Conservation (phyloP, 805 yeast species). For the Lachancea kluyveri region DNA sequence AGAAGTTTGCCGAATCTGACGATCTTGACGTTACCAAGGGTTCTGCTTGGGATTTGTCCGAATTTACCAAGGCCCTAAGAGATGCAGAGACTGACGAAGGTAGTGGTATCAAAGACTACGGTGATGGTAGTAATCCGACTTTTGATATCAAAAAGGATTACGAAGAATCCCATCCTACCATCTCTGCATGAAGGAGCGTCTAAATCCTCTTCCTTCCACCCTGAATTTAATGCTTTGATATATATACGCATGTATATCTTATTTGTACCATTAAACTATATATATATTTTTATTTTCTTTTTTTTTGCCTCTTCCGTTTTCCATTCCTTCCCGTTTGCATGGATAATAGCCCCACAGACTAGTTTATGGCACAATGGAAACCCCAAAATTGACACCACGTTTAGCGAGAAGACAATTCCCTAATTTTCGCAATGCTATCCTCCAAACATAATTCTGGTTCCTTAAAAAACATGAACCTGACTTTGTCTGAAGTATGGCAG, state of each 20-base stretch:
- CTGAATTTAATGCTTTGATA: neutral
- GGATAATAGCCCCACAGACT: no score
- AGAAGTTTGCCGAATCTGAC: slow-evolving; percentile 44
- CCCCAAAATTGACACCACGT: no score
- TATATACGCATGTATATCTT: neutral
- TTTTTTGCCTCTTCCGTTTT: no score
- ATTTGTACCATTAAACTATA: neutral
- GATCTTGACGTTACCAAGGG: slow-evolving; percentile 31
- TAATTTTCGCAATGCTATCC: slow-evolving; percentile 15
- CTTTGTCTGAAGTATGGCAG: slow-evolving; percentile 12
- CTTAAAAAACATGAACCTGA: slow-evolving; percentile 25
- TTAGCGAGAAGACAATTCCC: no score
- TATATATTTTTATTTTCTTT: no score
- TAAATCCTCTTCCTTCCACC: slow-evolving; percentile 1
- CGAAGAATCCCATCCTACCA: slow-evolving; percentile 8
- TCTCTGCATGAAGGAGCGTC: slow-evolving; percentile 13
- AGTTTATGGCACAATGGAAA: no score
- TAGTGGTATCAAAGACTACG: slow-evolving; percentile 58
- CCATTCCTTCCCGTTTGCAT: no score
- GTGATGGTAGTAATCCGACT: slow-evolving; percentile 51
- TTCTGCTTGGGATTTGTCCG: slow-evolving; percentile 39
- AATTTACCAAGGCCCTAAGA: slow-evolving; percentile 34
- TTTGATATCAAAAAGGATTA: slow-evolving; percentile 24
- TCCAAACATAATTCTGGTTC: slow-evolving; percentile 24
- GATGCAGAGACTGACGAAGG: slow-evolving; percentile 31